phyloP scores from a whole-genome alignment of 73 alveolate genomes.

The Paramecium pentaurelia region DNA sequence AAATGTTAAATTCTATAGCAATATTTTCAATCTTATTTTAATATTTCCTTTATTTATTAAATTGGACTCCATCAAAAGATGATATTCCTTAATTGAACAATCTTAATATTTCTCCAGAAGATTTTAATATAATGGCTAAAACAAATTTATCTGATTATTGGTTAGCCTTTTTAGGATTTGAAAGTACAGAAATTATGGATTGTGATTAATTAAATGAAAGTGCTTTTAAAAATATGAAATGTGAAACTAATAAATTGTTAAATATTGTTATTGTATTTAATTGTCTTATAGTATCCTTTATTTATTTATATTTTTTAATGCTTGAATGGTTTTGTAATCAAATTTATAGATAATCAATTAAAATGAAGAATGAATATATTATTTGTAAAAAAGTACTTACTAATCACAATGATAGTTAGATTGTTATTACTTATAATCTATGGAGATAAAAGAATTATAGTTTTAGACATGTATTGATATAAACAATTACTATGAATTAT shows the following conservation, averaged over 20 bases:
- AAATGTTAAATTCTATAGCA: slow-evolving; percentile 1
- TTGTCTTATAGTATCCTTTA: not conserved
- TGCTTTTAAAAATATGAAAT: not conserved
- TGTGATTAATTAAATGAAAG: not conserved
- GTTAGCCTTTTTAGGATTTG: slow-evolving; percentile 11
- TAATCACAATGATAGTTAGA: not conserved
- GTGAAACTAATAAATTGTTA: not conserved
- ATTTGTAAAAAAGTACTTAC: not conserved
- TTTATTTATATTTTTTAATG: not conserved
- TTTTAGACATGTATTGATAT: not conserved
- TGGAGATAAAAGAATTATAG: slow-evolving; percentile 15
- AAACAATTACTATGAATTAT: not conserved
- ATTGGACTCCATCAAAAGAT: not conserved
- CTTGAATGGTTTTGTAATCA: slow-evolving; percentile 4
- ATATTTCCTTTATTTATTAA: not conserved
- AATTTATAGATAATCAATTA: not conserved
- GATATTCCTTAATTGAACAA: not conserved
- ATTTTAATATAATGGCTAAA: slow-evolving; percentile 3
- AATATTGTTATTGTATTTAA: not conserved
- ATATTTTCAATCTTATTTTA: slow-evolving; percentile 23
- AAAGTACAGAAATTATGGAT: not conserved
- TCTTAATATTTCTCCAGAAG: not conserved
- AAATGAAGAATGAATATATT: not conserved
- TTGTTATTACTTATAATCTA: not conserved
- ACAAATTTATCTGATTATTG: not conserved